Evolutionary conservation across 352 stramenopile species (phyloP), one percentile per base, ranked within the genome.

Genomic region (Phytophthora ohioensis): DNA sequence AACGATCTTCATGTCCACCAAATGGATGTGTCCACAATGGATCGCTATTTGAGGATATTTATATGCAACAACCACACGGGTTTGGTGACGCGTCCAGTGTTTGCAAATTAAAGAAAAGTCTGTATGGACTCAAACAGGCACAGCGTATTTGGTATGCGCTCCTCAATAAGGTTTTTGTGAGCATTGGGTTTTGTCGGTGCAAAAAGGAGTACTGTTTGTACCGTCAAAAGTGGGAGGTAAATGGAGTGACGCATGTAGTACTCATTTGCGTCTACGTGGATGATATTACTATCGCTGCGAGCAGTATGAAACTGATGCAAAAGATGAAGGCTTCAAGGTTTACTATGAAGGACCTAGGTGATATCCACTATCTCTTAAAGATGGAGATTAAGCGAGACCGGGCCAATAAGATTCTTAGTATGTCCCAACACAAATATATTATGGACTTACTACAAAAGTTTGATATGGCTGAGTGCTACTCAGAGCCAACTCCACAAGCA

Each of bases 251-350:
- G 21, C 21, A 27, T 27, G 21, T 27, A 27, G 1, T 27, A 27
- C 21, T 27, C 1, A 27, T 27, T 27, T 27, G 21, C 21, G 21
- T 27, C 21, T 27, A 27, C 21, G 21, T 27, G 21, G 21, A 27
- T 27, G 21, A 27, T 27, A 27, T 27, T 27, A 27, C 21, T 27
- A 21, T 64, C 30, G 17, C 43, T 2, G 15, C 42, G 11, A 64
- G 32, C 36, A 64, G 36, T 36, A 47, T 38, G 42, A 36, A 27
- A 3, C 21, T 64, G 11, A 36, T 64, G 42, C n/a, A 46, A 38
- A 64, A 64, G 31, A n/a, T 64, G 35, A 46, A 64, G n/a, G 12
- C 42, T 6, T 46, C 56, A 39, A 17, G 56, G 9, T 54, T 64
- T 45, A 47, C 43, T 30, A 46, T 64, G 21, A 27, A 27, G 21